Base-by-base conservation (phyloP, 768 basidiomycete genomes). In the Omphalotus guepiniiformis region DNA sequence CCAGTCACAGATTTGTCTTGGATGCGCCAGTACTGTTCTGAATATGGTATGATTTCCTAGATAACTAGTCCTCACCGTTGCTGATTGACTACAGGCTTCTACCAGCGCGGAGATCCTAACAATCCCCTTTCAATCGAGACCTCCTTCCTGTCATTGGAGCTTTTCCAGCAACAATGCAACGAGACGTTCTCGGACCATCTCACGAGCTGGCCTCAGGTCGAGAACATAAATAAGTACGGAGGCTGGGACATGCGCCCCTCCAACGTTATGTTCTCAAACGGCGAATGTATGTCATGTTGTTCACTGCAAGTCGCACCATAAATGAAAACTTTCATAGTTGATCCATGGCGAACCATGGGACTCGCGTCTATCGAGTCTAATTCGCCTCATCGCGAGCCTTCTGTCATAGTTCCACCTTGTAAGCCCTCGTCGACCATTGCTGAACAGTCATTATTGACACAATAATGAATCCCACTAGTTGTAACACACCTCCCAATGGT, bases 11-110 rank as follows among this genome's bases (percentile, higher is more conserved):
- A 75, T 45, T 56, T 54, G 36, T 74, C 74, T 6, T 77, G 74
- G 75, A 76, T 74, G 74, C 67, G 75, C 64, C 74, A 78, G 51
- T 76, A 75, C 49, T 76, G 74, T 43, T 75, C 75, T 0, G 74
- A 78, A 56, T 76, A 73, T 49, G 75, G 75, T 72, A 13, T 15
- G 58, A 38, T n/a, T 4, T 18, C 21, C 3, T 15, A 21, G 18
- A 16, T 11, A 46, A 23, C 39, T 22, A 30, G 15, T 6, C 1
- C 13, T 32, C 6, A 38, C 16, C 30, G 4, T 47, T 46, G 30
- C 21, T 34, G 9, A 12, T n/a, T 15, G n/a, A 28, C 19, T 16
- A 2, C 37, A 74, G 72, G 72, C 0, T 75, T 69, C 53, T 76
- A 76, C 44, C 75, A 77, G 53, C 65, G 72, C 1, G 75, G 74